These are phyloP conservation scores for Nicotiana attenuata DNA, from an alignment of 257 asterid species.

Conservation along the genomic window DNA sequence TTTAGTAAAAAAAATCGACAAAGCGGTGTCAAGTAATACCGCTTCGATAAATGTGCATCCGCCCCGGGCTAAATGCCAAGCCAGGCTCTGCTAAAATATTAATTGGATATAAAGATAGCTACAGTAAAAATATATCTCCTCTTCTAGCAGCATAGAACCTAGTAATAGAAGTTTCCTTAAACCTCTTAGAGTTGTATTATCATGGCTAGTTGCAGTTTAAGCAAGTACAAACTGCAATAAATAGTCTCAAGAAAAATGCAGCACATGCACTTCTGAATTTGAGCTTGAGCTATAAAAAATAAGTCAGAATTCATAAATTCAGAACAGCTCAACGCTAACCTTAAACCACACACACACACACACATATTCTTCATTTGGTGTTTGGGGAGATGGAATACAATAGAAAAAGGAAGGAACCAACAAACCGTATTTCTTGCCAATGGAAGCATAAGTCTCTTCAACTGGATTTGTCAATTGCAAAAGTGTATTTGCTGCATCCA, in stretches of 20 bases:
- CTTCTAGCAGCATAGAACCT: not conserved
- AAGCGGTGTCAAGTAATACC: too few relatives aligned
- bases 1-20: too few relatives aligned
- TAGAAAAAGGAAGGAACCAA: not conserved
- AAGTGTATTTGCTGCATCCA: slow-evolving; percentile 95
- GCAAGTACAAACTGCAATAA: not conserved
- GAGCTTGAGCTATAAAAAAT: not conserved
- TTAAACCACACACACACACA: not conserved
- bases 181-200: not conserved
- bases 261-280: not conserved
- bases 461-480: slow-evolving; percentile 82
- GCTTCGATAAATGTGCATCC: too few relatives aligned
- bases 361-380: not conserved
- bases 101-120: not conserved
- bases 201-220: not conserved
- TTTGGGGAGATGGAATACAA: not conserved
- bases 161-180: not conserved
- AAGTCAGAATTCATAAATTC: not conserved
- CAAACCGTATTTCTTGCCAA: slow-evolving; percentile 79
- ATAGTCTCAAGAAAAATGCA: not conserved
- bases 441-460: slow-evolving; percentile 57
- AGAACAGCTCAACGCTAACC: not conserved
- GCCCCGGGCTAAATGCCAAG: not conserved
- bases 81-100: not conserved
- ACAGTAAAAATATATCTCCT: not conserved